Percentiles rank a stretch among this genome's conserved stretches.
Evolutionary conservation across 208 protist genomes (phyloP).

Genomic region (Tritrichomonas musculus): DNA sequence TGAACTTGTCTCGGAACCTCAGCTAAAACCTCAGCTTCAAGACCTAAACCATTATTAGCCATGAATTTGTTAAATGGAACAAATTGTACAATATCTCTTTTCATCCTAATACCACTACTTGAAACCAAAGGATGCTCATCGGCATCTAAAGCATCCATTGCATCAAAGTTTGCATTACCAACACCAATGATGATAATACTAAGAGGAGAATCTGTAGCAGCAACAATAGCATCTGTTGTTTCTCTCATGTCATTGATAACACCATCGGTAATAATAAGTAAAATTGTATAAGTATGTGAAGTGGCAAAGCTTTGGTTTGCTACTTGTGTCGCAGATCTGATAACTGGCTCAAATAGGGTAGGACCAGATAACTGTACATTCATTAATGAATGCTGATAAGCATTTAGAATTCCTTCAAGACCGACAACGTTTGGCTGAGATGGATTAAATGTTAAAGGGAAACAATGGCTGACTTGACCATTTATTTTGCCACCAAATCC

Average conservation of each 20-base stretch:
- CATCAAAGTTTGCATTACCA: conserved; percentile 67
- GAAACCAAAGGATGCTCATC: conserved; percentile 53
- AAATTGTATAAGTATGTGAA: conserved; percentile 60
- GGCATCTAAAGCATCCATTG: conserved; percentile 72
- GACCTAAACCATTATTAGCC: not conserved
- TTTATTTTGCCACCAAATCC: conserved; percentile 39
- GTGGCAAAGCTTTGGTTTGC: conserved; percentile 36
- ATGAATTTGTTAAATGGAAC: conserved; percentile 34
- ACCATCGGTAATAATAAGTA: conserved; percentile 75
- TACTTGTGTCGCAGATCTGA: conserved; percentile 42
- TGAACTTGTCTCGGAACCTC: not conserved
- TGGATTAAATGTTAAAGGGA: conserved; percentile 38
- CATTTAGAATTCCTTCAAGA: conserved; percentile 49
- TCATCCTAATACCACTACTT: not conserved
- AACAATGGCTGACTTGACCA: conserved; percentile 25
- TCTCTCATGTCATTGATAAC: conserved; percentile 54
- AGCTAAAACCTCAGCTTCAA: not conserved
- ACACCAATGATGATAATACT: conserved; percentile 78
- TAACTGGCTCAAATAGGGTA: conserved; percentile 56
- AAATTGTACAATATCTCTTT: conserved; percentile 43
- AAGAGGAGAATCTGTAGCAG: conserved; percentile 61
- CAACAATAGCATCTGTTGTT: conserved; percentile 43
- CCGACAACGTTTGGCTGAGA: conserved; percentile 46
- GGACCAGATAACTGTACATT: conserved; percentile 53
- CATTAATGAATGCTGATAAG: conserved; percentile 49